A percentile compares a stretch with the other conserved stretches of the same genome.
Evolutionary conservation across 2,329 filamentous ascomycete genomes (phyloP).

Genomic region (Penicillium sp.): DNA sequence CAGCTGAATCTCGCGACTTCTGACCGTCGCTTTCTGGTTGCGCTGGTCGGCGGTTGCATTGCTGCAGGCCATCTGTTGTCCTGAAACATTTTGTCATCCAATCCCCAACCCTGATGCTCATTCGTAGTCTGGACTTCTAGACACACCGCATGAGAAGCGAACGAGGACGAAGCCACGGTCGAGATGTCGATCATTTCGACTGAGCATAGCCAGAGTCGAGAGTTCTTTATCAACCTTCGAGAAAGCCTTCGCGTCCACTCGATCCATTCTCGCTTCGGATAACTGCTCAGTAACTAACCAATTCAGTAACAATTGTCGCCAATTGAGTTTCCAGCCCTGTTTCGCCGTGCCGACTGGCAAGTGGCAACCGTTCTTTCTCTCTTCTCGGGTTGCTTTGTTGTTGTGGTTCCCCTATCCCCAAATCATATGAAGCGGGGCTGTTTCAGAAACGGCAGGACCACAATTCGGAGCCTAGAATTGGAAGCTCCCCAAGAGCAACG

Average conservation of each 20-base stretch:
- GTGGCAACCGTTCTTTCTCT: not conserved
- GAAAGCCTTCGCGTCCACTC: conserved; percentile 18
- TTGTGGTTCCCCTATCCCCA: not conserved
- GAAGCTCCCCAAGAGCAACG: not conserved
- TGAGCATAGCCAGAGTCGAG: not conserved
- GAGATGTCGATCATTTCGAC: not conserved
- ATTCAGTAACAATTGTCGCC: not conserved
- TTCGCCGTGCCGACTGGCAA: not conserved
- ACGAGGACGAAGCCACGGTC: not conserved
- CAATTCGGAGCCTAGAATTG: not conserved
- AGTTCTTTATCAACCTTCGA: conserved; percentile 6
- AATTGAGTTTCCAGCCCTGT: not conserved
- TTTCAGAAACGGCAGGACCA: not conserved
- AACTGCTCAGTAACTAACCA: conserved; percentile 1
- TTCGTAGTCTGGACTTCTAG: not conserved
- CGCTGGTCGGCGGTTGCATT: conserved; percentile 5
- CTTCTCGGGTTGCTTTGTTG: not conserved
- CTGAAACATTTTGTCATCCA: conserved; percentile 15
- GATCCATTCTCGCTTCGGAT: conserved; percentile 9
- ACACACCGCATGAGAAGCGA: conserved; percentile 8
- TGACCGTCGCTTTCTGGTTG: conserved; percentile 1
- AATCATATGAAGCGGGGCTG: not conserved
- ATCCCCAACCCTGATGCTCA: conserved; percentile 5
- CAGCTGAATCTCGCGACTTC: not conserved
- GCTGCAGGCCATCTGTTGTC: conserved; percentile 7